These are phyloP conservation scores for Penicillium silybi DNA, from an alignment of 495 filamentous ascomycete species.

Conservation along the genomic window DNA sequence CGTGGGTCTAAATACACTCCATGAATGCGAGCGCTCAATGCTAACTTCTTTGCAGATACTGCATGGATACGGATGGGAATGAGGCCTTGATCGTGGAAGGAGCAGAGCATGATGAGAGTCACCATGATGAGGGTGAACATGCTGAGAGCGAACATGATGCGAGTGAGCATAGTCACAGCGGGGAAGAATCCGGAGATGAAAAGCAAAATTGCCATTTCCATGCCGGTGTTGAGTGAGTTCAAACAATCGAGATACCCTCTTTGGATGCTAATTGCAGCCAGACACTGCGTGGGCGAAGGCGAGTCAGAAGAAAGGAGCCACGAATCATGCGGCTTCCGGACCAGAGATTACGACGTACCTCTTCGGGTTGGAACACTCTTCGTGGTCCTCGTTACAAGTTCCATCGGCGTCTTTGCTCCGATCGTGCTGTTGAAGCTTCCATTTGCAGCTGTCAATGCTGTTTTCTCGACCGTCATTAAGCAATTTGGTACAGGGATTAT, in stretches of 20 bases:
- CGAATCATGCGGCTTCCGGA: constrained; percentile 36
- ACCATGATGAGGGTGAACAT: background rate
- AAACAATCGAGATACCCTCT: background rate
- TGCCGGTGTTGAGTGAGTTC: constrained; percentile 57
- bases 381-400: constrained; percentile 50
- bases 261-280: constrained; percentile 12
- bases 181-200: constrained; percentile 9
- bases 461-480: constrained; percentile 46
- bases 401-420: constrained; percentile 43
- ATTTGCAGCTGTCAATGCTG: constrained; percentile 36
- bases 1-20: constrained; percentile 26
- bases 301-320: constrained; percentile 25
- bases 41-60: constrained; percentile 34
- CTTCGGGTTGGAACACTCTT: constrained; percentile 60
- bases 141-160: constrained; percentile 2
- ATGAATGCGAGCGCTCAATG: background rate
- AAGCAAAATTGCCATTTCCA: constrained; percentile 57
- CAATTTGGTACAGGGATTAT: constrained; percentile 76
- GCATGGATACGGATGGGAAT: constrained; percentile 43
- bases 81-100: constrained; percentile 38
- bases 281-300: constrained; percentile 46
- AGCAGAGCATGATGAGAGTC: constrained; percentile 1
- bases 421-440: constrained; percentile 34
- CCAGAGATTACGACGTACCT: constrained; percentile 55
- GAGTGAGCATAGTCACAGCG: constrained; percentile 1